phyloP scores from a whole-genome alignment of 768 basidiomycete species.

The Suillus clintonianus region DNA sequence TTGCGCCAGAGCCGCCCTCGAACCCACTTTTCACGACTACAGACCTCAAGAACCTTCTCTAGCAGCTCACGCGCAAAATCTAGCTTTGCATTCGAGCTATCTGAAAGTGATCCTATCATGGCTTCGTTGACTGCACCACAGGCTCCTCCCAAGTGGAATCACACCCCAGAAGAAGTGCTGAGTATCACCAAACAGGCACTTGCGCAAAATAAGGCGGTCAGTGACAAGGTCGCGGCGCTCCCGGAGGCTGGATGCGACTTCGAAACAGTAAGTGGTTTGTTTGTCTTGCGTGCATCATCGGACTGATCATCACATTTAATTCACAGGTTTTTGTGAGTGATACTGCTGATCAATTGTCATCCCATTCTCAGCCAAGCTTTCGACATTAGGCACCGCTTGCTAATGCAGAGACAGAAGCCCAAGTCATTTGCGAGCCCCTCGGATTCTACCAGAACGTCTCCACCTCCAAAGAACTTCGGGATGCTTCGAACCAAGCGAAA shows the following conservation, averaged over 20 bases:
- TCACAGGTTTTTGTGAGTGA: constrained; percentile 73
- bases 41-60: constrained; percentile 1
- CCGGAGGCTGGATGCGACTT: constrained; percentile 60
- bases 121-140: constrained; percentile 66
- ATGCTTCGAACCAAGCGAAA: constrained; percentile 77
- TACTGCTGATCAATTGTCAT: constrained; percentile 9
- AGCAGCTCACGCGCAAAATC: not conserved
- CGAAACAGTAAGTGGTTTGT: constrained; percentile 58
- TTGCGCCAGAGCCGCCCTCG: not conserved
- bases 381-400: constrained; percentile 56
- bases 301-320: not conserved
- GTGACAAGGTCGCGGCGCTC: constrained; percentile 63
- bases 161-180: constrained; percentile 61
- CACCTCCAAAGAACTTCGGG: constrained; percentile 70
- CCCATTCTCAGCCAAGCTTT: constrained; percentile 17
- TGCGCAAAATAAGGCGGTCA: constrained; percentile 50
- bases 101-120: constrained; percentile 25
- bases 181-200: constrained; percentile 60
- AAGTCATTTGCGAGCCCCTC: constrained; percentile 56
- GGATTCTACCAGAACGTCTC: constrained; percentile 85
- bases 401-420: constrained; percentile 55
- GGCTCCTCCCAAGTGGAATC: constrained; percentile 64
- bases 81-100: not conserved
- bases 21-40: not conserved
- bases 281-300: not conserved